Evolutionary conservation across 2,329 filamentous ascomycete species (phyloP).

Genomic region (Xylariaceae sp.): DNA sequence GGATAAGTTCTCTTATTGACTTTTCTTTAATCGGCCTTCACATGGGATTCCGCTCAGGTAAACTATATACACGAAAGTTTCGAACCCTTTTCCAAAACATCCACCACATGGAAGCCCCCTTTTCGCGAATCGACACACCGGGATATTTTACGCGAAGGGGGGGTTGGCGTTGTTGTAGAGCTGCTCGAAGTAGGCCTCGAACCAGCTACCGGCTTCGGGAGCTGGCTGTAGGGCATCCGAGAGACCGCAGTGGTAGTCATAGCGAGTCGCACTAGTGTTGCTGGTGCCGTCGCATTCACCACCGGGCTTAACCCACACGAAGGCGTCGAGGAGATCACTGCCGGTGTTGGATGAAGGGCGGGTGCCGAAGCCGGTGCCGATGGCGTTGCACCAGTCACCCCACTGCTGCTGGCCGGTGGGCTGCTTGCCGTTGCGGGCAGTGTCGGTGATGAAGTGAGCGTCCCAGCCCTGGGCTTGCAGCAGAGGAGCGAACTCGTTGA

Average conservation of each 20-base stretch:
- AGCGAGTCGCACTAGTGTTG: slow-evolving; percentile 42
- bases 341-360: slow-evolving; percentile 52
- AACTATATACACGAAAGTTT: slow-evolving; percentile 20
- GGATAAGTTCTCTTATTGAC: background rate
- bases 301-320: slow-evolving; percentile 62
- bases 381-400: slow-evolving; percentile 61
- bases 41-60: background rate
- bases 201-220: slow-evolving; percentile 67
- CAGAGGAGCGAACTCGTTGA: slow-evolving; percentile 60
- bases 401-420: slow-evolving; percentile 51
- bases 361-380: slow-evolving; percentile 53
- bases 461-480: slow-evolving; percentile 47
- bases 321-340: slow-evolving; percentile 51
- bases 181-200: slow-evolving; percentile 57
- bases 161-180: slow-evolving; percentile 54
- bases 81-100: background rate
- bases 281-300: slow-evolving; percentile 44
- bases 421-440: slow-evolving; percentile 39
- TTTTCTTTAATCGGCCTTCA: background rate
- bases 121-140: no score
- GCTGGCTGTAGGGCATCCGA: slow-evolving; percentile 56
- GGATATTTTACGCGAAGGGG: slow-evolving; percentile 35
- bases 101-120: background rate
- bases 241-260: slow-evolving; percentile 52
- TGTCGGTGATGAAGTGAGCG: slow-evolving; percentile 36